A percentile compares a stretch with the other conserved stretches of the same genome.
phyloP scores from a whole-genome alignment of 2,329 filamentous ascomycete genomes.

The Orbilia brochopaga region DNA sequence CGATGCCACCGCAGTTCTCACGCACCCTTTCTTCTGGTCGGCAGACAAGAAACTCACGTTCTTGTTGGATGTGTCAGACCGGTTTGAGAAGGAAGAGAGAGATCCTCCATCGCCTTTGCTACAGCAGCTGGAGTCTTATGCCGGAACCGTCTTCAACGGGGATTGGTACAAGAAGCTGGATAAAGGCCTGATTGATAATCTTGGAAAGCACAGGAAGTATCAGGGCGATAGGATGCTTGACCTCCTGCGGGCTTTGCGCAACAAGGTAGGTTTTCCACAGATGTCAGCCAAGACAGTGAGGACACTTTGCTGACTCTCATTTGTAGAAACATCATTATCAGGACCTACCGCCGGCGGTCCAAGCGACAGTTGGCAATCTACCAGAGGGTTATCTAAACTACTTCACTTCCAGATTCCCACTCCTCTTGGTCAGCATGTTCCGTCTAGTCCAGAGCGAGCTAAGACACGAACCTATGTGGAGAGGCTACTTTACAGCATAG shows the following conservation, averaged over 20 bases:
- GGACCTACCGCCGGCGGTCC: constrained; percentile 85
- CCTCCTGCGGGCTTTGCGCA: constrained; percentile 82
- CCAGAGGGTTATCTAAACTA: constrained; percentile 83
- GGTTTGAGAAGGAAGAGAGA: constrained; percentile 81
- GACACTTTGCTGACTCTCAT: constrained; percentile 2
- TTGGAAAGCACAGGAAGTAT: constrained; percentile 63
- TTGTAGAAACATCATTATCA: constrained; percentile 85
- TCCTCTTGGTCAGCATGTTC: constrained; percentile 67
- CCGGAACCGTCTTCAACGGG: constrained; percentile 65
- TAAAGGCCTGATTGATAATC: constrained; percentile 48
- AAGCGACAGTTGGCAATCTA: constrained; percentile 71
- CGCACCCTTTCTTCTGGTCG: constrained; percentile 96
- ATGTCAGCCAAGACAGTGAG: background rate
- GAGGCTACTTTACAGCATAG: constrained; percentile 46
- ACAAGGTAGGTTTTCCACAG: constrained; percentile 65
- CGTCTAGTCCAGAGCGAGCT: constrained; percentile 56
- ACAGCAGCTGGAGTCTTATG: constrained; percentile 65
- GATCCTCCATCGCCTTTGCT: constrained; percentile 64
- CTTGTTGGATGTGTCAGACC: constrained; percentile 94
- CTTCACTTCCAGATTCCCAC: constrained; percentile 81
- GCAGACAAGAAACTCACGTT: constrained; percentile 87
- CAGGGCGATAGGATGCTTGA: constrained; percentile 83
- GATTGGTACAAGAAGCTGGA: constrained; percentile 73
- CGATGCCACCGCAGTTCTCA: constrained; percentile 77
- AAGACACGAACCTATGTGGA: constrained; percentile 29